Evolutionary conservation across 169 alveolate genomes (phyloP).

Genomic region (Babesia ovata): DNA sequence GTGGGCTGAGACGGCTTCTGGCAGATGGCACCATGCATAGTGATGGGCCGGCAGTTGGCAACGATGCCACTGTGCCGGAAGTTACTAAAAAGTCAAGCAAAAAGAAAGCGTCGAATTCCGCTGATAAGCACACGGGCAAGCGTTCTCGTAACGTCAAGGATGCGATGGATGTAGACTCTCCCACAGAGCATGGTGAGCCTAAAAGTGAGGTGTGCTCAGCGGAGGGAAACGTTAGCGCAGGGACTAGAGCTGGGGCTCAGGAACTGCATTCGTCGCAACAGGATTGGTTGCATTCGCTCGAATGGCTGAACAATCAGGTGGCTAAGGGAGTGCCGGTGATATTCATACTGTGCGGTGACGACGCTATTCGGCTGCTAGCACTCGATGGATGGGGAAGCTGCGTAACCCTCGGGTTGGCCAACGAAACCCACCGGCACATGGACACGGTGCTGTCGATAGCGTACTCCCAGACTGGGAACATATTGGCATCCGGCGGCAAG

Average conservation of each 20-base stretch:
- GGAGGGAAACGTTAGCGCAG: not conserved
- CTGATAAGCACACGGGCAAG: not conserved
- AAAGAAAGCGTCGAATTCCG: not conserved
- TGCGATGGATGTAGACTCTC: not conserved
- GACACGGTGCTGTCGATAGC: conserved; percentile 59
- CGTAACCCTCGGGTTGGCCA: conserved; percentile 47
- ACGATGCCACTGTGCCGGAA: not conserved
- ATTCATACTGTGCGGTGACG: conserved; percentile 57
- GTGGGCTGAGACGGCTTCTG: not conserved
- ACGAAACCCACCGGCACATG: conserved; percentile 37
- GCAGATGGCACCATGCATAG: not conserved
- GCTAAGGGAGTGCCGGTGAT: conserved; percentile 22
- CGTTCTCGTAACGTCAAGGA: not conserved
- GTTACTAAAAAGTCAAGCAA: not conserved
- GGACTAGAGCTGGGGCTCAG: not conserved
- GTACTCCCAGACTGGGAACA: conserved; percentile 23
- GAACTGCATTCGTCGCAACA: not conserved
- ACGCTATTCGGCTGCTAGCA: conserved; percentile 54
- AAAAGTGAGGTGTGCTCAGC: not conserved
- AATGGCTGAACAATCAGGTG: conserved; percentile 25
- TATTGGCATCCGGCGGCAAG: conserved; percentile 58
- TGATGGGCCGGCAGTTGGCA: not conserved
- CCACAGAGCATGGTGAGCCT: not conserved
- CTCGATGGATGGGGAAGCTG: conserved; percentile 38
- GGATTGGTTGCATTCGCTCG: conserved; percentile 22